Evolutionary conservation across 1,284 basidiomycete species (phyloP), one percentile per base, ranked within the genome.

Genomic region (Tremellales sp.): DNA sequence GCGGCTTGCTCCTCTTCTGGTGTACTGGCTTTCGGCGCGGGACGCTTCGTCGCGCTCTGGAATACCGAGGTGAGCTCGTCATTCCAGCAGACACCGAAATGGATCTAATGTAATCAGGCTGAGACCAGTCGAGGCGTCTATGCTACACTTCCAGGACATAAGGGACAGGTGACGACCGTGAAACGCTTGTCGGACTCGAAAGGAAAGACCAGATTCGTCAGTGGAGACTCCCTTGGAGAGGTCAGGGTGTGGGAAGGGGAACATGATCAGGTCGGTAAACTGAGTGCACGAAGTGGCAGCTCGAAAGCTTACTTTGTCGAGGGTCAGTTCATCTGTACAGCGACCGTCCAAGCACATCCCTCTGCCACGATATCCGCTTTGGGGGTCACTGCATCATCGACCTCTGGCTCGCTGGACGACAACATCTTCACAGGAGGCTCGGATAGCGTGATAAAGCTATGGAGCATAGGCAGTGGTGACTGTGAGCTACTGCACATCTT

Each of bases 11-110:
- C 79, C 3, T 44, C 79, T 1, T 61, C 70, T 1, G 82, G 83
- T 2, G 70, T 85, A 2, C 72, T 89, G 31, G 86, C 83, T 0
- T 91, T 86, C 57, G 92, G 85, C 16, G 82, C 87, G 0, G 82
- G 82, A n/a, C 83, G 77, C 47, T 74, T 85, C 18, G 71, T 95
- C 21, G 82, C 84, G 5, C 70, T 94, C 10, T 95, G 92, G 91
- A 71, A 87, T 59, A 73, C 81, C 19, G 72, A 78, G 47, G 80
- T 80, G 50, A 60, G 77, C 65, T 43, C n/a, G 26, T 29, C 43
- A 40, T 25, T 7, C 24, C 36, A 29, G n/a, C 13, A 12, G 2
- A 21, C 21, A 19, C 19, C 10, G 19, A 18, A 33, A 37, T n/a
- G n/a, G 37, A 16, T 31, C 14, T 39, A 13, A n/a, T 3, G 27